Evolutionary conservation across 2,329 filamentous ascomycete genomes (phyloP).

Genomic region (Clarireedia paspali): DNA sequence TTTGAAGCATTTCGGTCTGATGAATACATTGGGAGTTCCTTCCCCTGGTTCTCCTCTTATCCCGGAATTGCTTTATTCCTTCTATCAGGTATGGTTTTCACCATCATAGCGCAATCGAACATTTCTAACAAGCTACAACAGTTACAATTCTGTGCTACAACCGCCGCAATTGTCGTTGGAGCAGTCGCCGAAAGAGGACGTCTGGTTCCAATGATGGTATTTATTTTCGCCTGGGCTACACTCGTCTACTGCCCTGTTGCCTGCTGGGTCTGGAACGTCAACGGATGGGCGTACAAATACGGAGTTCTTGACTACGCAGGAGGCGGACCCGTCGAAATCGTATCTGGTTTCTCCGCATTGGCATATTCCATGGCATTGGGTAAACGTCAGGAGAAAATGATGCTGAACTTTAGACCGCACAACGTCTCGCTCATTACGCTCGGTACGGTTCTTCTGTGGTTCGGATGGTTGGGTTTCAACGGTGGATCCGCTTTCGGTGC

Average conservation of each 20-base stretch:
- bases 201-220: constrained; percentile 88
- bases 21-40: constrained; percentile 74
- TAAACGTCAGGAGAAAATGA: constrained; percentile 97
- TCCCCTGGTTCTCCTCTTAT: constrained; percentile 83
- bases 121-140: constrained; percentile 31
- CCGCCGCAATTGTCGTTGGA: constrained; percentile 83
- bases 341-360: constrained; percentile 83
- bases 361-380: constrained; percentile 96
- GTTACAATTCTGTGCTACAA: constrained; percentile 97
- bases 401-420: constrained; percentile 98
- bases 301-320: constrained; percentile 95
- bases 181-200: constrained; percentile 91
- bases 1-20: constrained; percentile 80
- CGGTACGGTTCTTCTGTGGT: constrained; percentile 93
- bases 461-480: constrained; percentile 98
- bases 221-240: constrained; percentile 93
- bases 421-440: constrained; percentile 97
- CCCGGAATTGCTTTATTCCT: constrained; percentile 83
- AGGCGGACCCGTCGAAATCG: constrained; percentile 95
- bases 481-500: constrained; percentile 90
- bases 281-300: constrained; percentile 87
- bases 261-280: constrained; percentile 93
- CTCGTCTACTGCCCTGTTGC: constrained; percentile 95
- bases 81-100: constrained; percentile 66
- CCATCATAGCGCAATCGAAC: neutral